Base-by-base conservation (phyloP, 2,329 filamentous ascomycete species). In the Chaetomiaceae sp. region DNA sequence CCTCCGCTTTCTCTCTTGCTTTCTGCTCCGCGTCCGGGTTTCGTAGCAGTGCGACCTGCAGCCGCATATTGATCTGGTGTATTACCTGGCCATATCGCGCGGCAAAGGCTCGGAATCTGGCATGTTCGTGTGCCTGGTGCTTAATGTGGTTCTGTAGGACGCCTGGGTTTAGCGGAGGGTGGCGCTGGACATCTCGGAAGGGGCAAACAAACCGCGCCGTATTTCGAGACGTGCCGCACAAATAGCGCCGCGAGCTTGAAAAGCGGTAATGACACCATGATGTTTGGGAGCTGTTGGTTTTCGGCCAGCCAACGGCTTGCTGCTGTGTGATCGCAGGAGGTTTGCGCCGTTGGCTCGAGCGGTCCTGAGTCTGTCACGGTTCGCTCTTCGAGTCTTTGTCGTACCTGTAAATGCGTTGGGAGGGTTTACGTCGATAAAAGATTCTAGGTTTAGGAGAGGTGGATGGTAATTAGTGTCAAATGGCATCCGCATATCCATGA, bases 241-340 rank as follows among this genome's bases (percentile, higher is more conserved):
- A 86, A 82, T 42, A 86, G 74, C 51, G 82, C 69, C 20, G 77
- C 82, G 59, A 86, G 79, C 71, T 86, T 86, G 70, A 86, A 86
- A 16, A 86, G 72, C 18, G 83, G 83, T 34, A 86, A 73, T 51
- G 82, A 76, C 40, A 86, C 82, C 83, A 86, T 86, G 49, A 56
- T 62, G 59, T 36, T n/a, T 23, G 16, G 18, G 34, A 41, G 38
- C 30, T 21, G 25, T 42, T 36, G 38, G 30, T 46, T 21, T 13
- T 37, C 16, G 16, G 8, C 18, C 23, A 33, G 36, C 37, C 27
- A 29, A 4, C 18, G 21, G 8, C 8, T 10, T 7, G 43, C 32
- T n/a, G n/a, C n/a, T n/a, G n/a, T n/a, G n/a, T n/a, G n/a, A n/a
- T n/a, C n/a, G n/a, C n/a, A n/a, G n/a, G n/a, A n/a, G n/a, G n/a